phyloP scores from a whole-genome alignment of 495 filamentous ascomycete genomes.

The Aspergillus leporis region DNA sequence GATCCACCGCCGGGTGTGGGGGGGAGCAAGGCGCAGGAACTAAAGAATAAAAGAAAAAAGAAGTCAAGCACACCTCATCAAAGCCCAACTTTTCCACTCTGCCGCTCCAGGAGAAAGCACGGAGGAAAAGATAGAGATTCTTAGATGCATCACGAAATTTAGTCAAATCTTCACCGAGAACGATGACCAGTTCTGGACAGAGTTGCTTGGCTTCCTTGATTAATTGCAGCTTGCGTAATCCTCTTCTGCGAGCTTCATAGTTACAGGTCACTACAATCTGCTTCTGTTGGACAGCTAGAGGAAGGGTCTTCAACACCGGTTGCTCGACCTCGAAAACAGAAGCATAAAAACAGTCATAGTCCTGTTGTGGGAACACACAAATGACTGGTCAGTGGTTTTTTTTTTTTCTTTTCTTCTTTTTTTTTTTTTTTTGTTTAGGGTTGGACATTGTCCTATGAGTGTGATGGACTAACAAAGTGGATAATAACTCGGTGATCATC shows the following conservation, averaged over 20 bases:
- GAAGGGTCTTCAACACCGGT: constrained; percentile 67
- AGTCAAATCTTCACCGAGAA: constrained; percentile 84
- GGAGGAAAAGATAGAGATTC: constrained; percentile 68
- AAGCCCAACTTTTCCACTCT: constrained; percentile 80
- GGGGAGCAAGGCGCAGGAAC: neutral
- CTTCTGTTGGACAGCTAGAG: constrained; percentile 80
- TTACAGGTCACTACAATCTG: constrained; percentile 94
- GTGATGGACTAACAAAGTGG: constrained; percentile 65
- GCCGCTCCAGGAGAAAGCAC: constrained; percentile 69
- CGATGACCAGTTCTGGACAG: constrained; percentile 82
- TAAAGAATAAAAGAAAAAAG: constrained; percentile 3
- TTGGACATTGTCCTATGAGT: constrained; percentile 10
- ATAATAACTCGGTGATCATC: constrained; percentile 72
- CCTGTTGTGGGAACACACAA: constrained; percentile 44
- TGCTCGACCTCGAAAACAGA: constrained; percentile 82
- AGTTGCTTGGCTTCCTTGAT: constrained; percentile 77
- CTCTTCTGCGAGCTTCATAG: constrained; percentile 77
- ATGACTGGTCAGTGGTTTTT: constrained; percentile 17
- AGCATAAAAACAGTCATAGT: constrained; percentile 95
- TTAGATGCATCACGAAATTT: constrained; percentile 86
- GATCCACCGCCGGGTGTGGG: constrained; percentile 1
- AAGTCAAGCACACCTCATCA: constrained; percentile 63
- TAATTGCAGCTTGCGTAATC: constrained; percentile 80
- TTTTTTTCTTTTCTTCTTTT: no score
- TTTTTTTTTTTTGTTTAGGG: no score